A percentile compares a stretch with the other conserved stretches of the same genome.
Conservation (phyloP, 1,284 basidiomycete genomes). For the Phylloporus sp. region DNA sequence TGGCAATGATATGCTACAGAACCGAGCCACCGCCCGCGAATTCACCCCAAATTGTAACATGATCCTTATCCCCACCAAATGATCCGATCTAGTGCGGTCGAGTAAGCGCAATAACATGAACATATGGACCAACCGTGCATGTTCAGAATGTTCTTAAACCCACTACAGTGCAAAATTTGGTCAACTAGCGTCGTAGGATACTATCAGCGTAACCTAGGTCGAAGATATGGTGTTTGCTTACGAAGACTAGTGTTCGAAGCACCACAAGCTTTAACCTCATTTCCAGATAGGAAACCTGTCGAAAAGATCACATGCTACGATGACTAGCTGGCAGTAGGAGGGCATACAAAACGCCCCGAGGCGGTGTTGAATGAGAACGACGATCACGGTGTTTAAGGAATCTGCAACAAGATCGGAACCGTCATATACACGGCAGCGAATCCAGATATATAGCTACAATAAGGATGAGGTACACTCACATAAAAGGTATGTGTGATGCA, state of each 20-base stretch:
- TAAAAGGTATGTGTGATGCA: too few relatives aligned
- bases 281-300: slow-evolving; percentile 40
- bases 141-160: slow-evolving; percentile 41
- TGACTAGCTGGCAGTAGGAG: background rate
- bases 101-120: background rate
- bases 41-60: slow-evolving; percentile 42
- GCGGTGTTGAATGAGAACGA: slow-evolving; percentile 51
- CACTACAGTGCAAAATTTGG: slow-evolving; percentile 41
- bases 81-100: slow-evolving; percentile 26
- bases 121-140: slow-evolving; percentile 16
- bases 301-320: background rate
- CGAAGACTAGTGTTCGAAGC: slow-evolving; percentile 42
- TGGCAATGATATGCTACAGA: slow-evolving; percentile 29
- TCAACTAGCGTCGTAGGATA: slow-evolving; percentile 26
- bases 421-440: slow-evolving; percentile 19
- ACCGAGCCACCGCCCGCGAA: slow-evolving; percentile 33
- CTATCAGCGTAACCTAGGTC: background rate
- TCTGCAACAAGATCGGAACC: slow-evolving; percentile 27
- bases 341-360: slow-evolving; percentile 52
- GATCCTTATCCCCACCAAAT: slow-evolving; percentile 37
- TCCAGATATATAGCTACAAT: slow-evolving; percentile 16
- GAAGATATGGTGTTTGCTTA: slow-evolving; percentile 18
- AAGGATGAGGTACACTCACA: background rate
- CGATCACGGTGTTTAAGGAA: slow-evolving; percentile 41
- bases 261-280: slow-evolving; percentile 35